Evolutionary conservation across 257 asterid species (phyloP).

Genomic region (Przewalskia tangutica): DNA sequence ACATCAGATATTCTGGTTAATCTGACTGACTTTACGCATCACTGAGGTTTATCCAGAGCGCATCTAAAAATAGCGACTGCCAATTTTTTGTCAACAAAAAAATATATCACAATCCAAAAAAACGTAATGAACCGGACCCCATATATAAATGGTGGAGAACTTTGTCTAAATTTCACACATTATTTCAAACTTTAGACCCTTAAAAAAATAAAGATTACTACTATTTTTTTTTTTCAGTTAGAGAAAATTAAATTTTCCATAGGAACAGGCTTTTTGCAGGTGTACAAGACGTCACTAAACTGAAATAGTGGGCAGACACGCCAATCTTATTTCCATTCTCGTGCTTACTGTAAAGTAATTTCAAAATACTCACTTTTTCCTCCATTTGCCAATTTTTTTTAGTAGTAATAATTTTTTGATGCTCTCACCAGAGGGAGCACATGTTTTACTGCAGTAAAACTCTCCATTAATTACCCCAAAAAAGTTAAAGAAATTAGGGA

Average conservation of each 20-base stretch:
- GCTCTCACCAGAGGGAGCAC: constrained; percentile 13
- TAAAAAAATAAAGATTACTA: background rate
- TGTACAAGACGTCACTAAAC: constrained; percentile 19
- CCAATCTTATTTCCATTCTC: constrained; percentile 20
- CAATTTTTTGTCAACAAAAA: too few relatives aligned
- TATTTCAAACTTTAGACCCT: background rate
- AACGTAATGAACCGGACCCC: background rate
- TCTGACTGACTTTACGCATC: too few relatives aligned
- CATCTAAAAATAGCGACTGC: too few relatives aligned
- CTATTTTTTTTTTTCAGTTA: background rate
- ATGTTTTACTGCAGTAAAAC: constrained; percentile 7
- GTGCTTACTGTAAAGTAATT: constrained; percentile 26
- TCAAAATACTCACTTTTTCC: constrained; percentile 12
- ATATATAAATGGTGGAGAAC: background rate
- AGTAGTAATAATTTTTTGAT: constrained; percentile 5
- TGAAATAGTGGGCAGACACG: constrained; percentile 23
- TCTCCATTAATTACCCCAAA: background rate
- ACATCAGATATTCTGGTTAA: too few relatives aligned
- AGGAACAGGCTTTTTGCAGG: constrained; percentile 13
- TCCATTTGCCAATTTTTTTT: background rate
- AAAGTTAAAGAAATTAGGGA: too few relatives aligned
- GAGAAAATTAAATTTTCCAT: background rate
- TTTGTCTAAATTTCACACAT: background rate
- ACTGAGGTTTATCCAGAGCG: too few relatives aligned
- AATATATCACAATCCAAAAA: background rate